These are phyloP conservation scores for Apiosordaria backusii DNA, from an alignment of 495 filamentous ascomycete species.

Conservation along the genomic window DNA sequence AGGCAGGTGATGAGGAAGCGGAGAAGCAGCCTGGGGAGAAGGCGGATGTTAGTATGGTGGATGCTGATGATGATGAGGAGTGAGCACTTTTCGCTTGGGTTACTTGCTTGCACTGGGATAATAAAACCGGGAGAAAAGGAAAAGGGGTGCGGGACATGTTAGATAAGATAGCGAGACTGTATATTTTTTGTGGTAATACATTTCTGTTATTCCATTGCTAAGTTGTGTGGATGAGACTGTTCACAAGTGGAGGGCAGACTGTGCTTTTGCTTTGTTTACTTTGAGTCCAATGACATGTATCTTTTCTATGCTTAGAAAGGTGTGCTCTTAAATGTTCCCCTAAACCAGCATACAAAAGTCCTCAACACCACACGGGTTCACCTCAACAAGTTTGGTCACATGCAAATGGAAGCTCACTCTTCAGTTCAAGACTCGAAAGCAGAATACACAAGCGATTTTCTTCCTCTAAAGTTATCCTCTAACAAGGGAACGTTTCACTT, in stretches of 20 bases:
- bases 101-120: background rate
- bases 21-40: slow-evolving; percentile 12
- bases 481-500: too few relatives aligned
- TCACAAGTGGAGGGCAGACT: too few relatives aligned
- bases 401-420: too few relatives aligned
- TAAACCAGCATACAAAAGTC: too few relatives aligned
- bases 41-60: slow-evolving; percentile 37
- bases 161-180: background rate
- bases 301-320: too few relatives aligned
- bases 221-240: background rate
- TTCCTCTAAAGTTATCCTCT: too few relatives aligned
- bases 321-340: too few relatives aligned
- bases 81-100: slow-evolving; percentile 8
- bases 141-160: background rate
- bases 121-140: background rate
- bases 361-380: too few relatives aligned
- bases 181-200: background rate
- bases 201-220: background rate
- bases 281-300: too few relatives aligned
- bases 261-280: background rate
- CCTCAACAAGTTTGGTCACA: too few relatives aligned
- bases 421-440: too few relatives aligned
- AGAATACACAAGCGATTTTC: too few relatives aligned
- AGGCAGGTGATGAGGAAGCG: slow-evolving; percentile 2
- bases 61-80: slow-evolving; percentile 39